Evolutionary conservation across 306 rosid species (phyloP).

Genomic region (Pachyrhizus erosus): DNA sequence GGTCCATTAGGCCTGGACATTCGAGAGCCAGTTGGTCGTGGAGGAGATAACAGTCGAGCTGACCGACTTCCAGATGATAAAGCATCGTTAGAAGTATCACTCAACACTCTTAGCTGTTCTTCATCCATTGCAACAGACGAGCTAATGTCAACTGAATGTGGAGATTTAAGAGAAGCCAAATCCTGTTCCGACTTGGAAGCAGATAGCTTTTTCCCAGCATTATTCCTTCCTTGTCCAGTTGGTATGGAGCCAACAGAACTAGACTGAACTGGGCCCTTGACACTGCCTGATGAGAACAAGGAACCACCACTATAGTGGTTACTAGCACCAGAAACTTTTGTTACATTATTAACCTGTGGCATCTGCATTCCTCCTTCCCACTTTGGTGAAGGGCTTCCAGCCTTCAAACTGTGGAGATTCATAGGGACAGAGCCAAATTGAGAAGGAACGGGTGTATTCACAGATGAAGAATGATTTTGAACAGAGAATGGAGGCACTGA

Average conservation of each 20-base stretch:
- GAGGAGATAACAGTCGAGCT: constrained; percentile 77
- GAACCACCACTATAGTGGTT: constrained; percentile 70
- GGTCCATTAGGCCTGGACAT: constrained; percentile 71
- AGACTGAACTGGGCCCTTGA: constrained; percentile 76
- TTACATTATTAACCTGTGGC: constrained; percentile 60
- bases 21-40: constrained; percentile 61
- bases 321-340: constrained; percentile 53
- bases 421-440: constrained; percentile 71
- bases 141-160: constrained; percentile 66
- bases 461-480: constrained; percentile 61
- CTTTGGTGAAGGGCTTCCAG: constrained; percentile 74
- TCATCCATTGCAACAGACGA: constrained; percentile 74
- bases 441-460: constrained; percentile 60
- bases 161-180: constrained; percentile 83
- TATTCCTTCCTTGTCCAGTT: constrained; percentile 69
- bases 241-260: constrained; percentile 70
- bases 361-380: constrained; percentile 83
- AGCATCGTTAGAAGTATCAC: constrained; percentile 69
- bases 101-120: constrained; percentile 69
- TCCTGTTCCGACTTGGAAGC: constrained; percentile 98
- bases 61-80: constrained; percentile 64
- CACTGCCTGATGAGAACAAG: constrained; percentile 60
- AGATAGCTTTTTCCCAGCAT: constrained; percentile 63
- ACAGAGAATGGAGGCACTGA: constrained; percentile 57
- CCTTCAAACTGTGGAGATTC: constrained; percentile 64